Evolutionary conservation across 306 rosid species (phyloP).

Genomic region (Crotalaria pallida): DNA sequence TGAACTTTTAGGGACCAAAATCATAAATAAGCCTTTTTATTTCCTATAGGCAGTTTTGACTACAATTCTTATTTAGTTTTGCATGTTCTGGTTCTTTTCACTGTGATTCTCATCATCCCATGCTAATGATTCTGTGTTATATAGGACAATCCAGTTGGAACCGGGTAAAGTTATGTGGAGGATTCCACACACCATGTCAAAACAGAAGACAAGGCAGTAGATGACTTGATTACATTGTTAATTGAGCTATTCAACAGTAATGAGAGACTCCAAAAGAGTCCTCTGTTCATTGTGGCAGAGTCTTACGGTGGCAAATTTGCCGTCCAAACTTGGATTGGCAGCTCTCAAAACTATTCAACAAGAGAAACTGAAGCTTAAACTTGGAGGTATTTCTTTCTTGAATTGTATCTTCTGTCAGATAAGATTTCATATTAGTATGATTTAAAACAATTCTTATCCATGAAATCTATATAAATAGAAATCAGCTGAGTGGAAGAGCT

Average conservation of each 20-base stretch:
- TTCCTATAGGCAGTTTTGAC: no score
- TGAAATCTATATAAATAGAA: neutral
- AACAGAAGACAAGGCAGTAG: constrained; percentile 71
- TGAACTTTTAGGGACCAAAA: no score
- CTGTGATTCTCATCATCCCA: neutral
- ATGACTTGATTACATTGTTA: constrained; percentile 63
- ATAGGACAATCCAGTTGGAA: constrained; percentile 93
- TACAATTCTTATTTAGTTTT: neutral
- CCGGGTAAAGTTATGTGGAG: constrained; percentile 85
- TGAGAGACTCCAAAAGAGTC: constrained; percentile 62
- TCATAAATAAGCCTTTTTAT: no score
- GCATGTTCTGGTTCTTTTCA: neutral
- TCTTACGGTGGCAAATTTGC: constrained; percentile 94
- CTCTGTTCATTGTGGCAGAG: constrained; percentile 75
- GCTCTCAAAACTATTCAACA: constrained; percentile 53
- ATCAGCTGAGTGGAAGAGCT: no score
- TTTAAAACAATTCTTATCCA: neutral
- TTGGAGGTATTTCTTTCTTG: constrained; percentile 49
- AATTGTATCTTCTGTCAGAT: neutral
- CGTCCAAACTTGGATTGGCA: constrained; percentile 60
- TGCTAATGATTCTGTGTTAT: neutral
- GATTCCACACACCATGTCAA: constrained; percentile 42
- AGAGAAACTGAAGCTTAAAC: constrained; percentile 44
- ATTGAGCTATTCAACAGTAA: constrained; percentile 42
- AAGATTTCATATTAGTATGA: neutral